Conservation (phyloP, 495 filamentous ascomycete species). For the Xylaria castorea region DNA sequence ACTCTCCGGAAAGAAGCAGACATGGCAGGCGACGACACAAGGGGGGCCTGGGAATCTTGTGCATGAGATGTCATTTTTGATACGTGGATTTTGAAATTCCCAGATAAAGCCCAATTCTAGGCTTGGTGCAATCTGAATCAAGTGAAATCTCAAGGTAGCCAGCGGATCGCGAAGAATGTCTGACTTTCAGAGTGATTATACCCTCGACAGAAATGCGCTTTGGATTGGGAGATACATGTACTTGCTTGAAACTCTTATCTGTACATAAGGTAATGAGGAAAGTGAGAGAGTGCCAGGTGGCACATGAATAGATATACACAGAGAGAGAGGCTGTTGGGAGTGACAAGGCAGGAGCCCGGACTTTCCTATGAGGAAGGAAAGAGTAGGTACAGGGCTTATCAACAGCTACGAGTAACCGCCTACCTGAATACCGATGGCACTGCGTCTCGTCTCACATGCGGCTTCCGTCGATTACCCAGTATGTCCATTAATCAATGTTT, state of each 20-base stretch:
- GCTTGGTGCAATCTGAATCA: neutral
- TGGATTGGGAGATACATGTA: neutral
- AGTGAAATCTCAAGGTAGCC: neutral
- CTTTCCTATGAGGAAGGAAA: neutral
- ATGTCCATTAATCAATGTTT: neutral
- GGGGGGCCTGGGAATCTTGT: neutral
- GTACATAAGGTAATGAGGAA: neutral
- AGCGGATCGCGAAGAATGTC: neutral
- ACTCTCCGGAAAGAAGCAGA: constrained; percentile 10
- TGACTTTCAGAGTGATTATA: neutral
- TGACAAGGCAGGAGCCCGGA: neutral
- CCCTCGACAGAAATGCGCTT: neutral
- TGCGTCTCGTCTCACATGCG: neutral
- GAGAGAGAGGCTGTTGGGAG: neutral
- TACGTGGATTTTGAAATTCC: neutral
- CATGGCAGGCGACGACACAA: neutral
- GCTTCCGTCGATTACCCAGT: neutral
- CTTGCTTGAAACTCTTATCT: neutral
- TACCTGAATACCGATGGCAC: neutral
- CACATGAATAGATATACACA: neutral
- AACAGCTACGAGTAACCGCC: neutral
- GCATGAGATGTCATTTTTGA: constrained; percentile 15
- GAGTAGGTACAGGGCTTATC: neutral
- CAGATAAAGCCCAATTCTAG: neutral
- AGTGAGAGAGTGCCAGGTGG: neutral